Conservation (phyloP, 495 filamentous ascomycete genomes). For the Hyaloscypha variabilis region DNA sequence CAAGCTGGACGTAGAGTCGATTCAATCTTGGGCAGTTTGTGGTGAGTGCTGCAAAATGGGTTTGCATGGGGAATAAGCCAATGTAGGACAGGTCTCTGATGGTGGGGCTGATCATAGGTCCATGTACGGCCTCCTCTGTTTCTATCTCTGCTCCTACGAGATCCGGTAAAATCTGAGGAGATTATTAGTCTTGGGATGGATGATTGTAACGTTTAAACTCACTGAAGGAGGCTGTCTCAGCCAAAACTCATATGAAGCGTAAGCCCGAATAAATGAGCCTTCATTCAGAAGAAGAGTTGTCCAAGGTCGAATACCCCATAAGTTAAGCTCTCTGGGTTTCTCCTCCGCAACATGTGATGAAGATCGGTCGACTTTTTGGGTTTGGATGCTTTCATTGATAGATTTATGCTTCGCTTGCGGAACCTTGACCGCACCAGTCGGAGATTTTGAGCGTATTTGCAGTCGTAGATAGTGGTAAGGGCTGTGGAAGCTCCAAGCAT, state of each 20-base stretch:
- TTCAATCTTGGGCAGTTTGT: constrained; percentile 41
- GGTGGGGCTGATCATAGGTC: constrained; percentile 31
- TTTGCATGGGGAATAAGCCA: constrained; percentile 46
- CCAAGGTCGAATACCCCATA: constrained; percentile 32
- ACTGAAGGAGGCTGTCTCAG: constrained; percentile 28
- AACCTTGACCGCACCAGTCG: not conserved
- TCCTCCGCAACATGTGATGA: not conserved
- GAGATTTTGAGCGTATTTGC: constrained; percentile 2
- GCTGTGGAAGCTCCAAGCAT: constrained; percentile 43
- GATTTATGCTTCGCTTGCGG: not conserved
- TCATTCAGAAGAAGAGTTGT: constrained; percentile 29
- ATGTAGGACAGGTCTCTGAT: constrained; percentile 48
- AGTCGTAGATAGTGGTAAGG: constrained; percentile 46
- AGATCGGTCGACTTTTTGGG: not conserved
- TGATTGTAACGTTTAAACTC: not conserved
- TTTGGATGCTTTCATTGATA: not conserved
- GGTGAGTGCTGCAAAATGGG: constrained; percentile 40
- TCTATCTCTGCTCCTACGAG: constrained; percentile 21
- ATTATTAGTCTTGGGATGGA: constrained; percentile 1
- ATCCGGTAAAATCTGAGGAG: constrained; percentile 26
- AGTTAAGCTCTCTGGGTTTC: not conserved
- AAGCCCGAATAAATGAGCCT: constrained; percentile 33
- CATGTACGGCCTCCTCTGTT: not conserved
- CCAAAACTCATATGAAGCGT: constrained; percentile 32
- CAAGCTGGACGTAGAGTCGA: constrained; percentile 46